A percentile compares a stretch with the other conserved stretches of the same genome.
phyloP scores from a whole-genome alignment of 2,329 filamentous ascomycete genomes.

The Plenodomus biglobosus region DNA sequence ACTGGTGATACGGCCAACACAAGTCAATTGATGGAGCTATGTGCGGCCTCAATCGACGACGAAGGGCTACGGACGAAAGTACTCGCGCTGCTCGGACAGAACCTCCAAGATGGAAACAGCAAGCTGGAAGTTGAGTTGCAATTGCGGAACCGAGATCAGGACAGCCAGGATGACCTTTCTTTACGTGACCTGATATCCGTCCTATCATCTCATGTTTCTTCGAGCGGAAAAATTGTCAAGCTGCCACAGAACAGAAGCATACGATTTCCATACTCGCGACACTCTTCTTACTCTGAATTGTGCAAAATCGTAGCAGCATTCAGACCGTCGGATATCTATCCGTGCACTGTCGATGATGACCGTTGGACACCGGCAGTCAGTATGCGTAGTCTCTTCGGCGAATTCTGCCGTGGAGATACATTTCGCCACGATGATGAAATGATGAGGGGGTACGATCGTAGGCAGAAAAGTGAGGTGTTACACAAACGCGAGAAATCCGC shows the following conservation, averaged over 20 bases:
- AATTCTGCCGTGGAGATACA: conserved; percentile 60
- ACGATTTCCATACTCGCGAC: conserved; percentile 81
- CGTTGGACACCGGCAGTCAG: conserved; percentile 66
- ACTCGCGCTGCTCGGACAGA: conserved; percentile 36
- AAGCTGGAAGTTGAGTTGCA: conserved; percentile 32
- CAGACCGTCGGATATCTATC: conserved; percentile 74
- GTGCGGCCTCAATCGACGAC: conserved; percentile 43
- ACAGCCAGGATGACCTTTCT: conserved; percentile 28
- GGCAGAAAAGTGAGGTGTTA: conserved; percentile 8
- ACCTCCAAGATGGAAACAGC: conserved; percentile 17
- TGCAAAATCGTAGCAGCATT: conserved; percentile 69
- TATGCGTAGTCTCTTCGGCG: conserved; percentile 71
- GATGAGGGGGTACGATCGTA: conserved; percentile 42
- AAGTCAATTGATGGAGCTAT: conserved; percentile 57
- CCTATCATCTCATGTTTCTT: conserved; percentile 21
- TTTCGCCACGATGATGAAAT: conserved; percentile 70
- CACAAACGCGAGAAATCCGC: conserved; percentile 12
- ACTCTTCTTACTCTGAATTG: conserved; percentile 83
- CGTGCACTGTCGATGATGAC: conserved; percentile 68
- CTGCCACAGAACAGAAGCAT: conserved; percentile 25
- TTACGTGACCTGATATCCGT: conserved; percentile 37
- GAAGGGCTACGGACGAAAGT: conserved; percentile 41
- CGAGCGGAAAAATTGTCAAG: neutral
- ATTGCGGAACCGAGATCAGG: conserved; percentile 25
- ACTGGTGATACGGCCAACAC: conserved; percentile 53